Conservation (phyloP, 2,329 filamentous ascomycete species). For the Cadophora gregata region DNA sequence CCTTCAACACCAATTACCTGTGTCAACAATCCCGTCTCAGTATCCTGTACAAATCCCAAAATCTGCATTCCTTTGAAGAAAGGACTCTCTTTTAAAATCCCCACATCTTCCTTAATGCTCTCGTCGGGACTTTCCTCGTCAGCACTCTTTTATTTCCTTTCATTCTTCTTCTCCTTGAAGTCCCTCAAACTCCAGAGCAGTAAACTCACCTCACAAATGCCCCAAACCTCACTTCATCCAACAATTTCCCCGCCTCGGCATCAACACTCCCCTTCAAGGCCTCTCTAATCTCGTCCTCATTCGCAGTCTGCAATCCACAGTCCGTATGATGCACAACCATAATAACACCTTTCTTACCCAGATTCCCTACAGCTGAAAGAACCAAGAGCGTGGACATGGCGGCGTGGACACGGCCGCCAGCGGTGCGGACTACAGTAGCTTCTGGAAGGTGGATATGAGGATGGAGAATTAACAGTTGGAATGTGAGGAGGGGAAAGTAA, state of each 20-base stretch:
- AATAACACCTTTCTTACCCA: constrained; percentile 36
- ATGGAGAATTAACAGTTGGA: neutral
- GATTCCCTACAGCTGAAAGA: constrained; percentile 36
- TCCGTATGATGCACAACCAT: constrained; percentile 38
- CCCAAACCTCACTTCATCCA: constrained; percentile 32
- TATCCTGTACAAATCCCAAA: constrained; percentile 37
- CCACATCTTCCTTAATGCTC: constrained; percentile 37
- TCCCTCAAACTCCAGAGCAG: neutral
- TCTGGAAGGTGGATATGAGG: constrained; percentile 20
- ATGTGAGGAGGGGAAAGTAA: neutral
- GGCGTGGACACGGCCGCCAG: constrained; percentile 34
- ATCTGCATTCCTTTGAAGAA: constrained; percentile 37
- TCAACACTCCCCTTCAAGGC: constrained; percentile 19
- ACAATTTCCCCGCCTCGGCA: neutral
- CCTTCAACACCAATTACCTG: constrained; percentile 24
- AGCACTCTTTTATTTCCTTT: constrained; percentile 3
- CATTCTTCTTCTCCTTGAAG: neutral
- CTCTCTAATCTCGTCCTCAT: constrained; percentile 28
- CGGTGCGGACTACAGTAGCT: constrained; percentile 37
- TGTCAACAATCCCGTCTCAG: constrained; percentile 34
- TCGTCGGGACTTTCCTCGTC: constrained; percentile 29
- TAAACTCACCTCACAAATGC: constrained; percentile 31
- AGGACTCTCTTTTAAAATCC: constrained; percentile 25
- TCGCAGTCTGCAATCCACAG: constrained; percentile 28
- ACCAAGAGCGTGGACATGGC: constrained; percentile 34